Evolutionary conservation across 371 early-diverging fungal genomes (phyloP).

Genomic region (Apophysomyces elegans): DNA sequence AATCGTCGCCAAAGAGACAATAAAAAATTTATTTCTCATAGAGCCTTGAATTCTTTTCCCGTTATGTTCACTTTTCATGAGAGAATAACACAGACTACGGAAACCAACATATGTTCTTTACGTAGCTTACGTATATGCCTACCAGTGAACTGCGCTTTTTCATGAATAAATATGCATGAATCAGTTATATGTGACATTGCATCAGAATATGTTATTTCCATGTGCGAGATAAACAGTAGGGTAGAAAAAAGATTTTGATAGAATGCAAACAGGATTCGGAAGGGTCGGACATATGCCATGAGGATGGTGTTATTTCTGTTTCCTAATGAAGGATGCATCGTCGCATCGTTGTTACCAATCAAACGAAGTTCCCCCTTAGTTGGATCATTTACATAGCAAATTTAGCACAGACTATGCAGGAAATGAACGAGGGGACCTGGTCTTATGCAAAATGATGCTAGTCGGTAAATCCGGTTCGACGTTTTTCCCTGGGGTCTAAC

Average conservation of each 20-base stretch:
- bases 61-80: no score
- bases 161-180: not conserved
- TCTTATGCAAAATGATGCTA: conserved; percentile 4
- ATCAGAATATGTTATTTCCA: not conserved
- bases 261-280: no score
- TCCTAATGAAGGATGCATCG: not conserved
- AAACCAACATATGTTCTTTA: no score
- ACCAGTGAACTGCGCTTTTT: no score
- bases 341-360: not conserved
- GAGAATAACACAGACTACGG: no score
- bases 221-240: no score
- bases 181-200: not conserved
- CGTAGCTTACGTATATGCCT: no score
- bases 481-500: not conserved
- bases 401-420: conserved; percentile 5
- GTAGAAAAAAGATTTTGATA: no score
- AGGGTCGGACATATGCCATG: no score
- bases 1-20: not conserved
- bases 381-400: not conserved
- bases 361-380: conserved; percentile 1
- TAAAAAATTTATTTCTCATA: no score
- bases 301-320: not conserved
- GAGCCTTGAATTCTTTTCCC: not conserved
- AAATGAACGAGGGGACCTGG: not conserved
- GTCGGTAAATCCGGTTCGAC: not conserved